A percentile compares a stretch with the other conserved stretches of the same genome.
These are phyloP conservation scores for Chimonanthus salicifolius DNA, from an alignment of 164 flowering plant species.

Conservation along the genomic window DNA sequence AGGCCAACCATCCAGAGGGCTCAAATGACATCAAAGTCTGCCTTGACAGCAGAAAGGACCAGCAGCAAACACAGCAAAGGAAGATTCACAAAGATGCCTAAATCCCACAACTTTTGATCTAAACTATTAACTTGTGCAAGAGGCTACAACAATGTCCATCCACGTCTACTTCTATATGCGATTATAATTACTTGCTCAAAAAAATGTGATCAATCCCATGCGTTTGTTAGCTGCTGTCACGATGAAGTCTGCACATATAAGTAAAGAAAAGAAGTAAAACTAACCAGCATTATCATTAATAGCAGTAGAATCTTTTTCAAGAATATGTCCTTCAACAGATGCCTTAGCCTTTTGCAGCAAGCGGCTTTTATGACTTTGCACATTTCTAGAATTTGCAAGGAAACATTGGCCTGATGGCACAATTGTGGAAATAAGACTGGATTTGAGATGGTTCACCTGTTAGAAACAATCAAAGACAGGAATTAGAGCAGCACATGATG, in stretches of 20 bases:
- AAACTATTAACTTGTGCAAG: too few species aligned
- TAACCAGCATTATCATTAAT: neutral
- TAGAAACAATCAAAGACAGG: neutral
- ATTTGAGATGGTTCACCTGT: neutral
- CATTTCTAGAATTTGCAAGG: neutral
- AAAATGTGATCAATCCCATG: neutral
- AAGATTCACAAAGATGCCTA: too few species aligned
- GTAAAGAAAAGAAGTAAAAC: neutral
- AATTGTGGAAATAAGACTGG: neutral
- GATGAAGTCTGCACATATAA: too few species aligned
- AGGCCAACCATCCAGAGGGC: too few species aligned
- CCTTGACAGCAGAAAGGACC: too few species aligned
- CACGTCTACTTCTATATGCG: neutral
- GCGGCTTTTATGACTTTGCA: neutral
- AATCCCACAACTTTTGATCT: too few species aligned
- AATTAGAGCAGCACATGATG: too few species aligned
- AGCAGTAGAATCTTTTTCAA: neutral
- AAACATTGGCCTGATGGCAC: neutral
- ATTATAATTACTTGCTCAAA: neutral
- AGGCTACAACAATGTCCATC: neutral
- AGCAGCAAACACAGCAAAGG: too few species aligned
- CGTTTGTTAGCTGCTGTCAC: too few species aligned
- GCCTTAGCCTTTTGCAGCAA: neutral
- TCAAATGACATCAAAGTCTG: too few species aligned
- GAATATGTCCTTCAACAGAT: constrained; percentile 1